Conservation (phyloP, 345 rosid species). For the Salix exigua region DNA sequence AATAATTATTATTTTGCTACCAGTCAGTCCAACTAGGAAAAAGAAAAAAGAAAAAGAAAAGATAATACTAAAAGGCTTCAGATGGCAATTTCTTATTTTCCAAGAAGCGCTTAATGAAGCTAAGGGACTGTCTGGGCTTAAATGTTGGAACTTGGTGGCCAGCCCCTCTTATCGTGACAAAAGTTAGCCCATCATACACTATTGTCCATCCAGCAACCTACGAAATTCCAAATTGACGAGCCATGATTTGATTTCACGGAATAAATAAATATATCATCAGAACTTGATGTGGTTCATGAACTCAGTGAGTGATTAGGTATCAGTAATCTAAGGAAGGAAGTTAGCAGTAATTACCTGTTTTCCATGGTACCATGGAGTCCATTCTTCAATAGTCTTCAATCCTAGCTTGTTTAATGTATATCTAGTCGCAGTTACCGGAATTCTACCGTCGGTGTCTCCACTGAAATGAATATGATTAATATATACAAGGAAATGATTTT, state of each 20-base stretch:
- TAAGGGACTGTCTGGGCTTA: conserved; percentile 12
- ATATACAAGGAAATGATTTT: no score
- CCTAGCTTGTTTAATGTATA: conserved; percentile 67
- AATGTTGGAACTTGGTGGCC: conserved; percentile 21
- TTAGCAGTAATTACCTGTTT: conserved; percentile 37
- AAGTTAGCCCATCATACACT: conserved; percentile 11
- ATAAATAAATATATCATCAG: no score
- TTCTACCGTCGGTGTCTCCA: conserved; percentile 89
- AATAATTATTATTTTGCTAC: no score
- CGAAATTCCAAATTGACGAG: not conserved
- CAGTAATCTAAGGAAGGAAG: not conserved
- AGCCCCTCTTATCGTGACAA: conserved; percentile 19
- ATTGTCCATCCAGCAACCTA: conserved; percentile 73
- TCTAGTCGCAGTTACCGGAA: conserved; percentile 74
- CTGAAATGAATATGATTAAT: conserved; percentile 23
- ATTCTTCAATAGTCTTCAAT: conserved; percentile 45
- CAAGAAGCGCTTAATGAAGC: conserved; percentile 7
- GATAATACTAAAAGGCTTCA: not conserved
- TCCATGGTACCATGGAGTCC: conserved; percentile 73
- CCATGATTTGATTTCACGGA: not conserved
- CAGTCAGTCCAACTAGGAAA: no score
- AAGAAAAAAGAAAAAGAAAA: not conserved
- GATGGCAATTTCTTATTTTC: conserved; percentile 10
- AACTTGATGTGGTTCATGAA: no score
- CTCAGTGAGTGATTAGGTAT: no score